Percentiles rank a stretch among this genome's conserved stretches.
Evolutionary conservation across 2,329 filamentous ascomycete species (phyloP).

Genomic region (Alternaria sp.): DNA sequence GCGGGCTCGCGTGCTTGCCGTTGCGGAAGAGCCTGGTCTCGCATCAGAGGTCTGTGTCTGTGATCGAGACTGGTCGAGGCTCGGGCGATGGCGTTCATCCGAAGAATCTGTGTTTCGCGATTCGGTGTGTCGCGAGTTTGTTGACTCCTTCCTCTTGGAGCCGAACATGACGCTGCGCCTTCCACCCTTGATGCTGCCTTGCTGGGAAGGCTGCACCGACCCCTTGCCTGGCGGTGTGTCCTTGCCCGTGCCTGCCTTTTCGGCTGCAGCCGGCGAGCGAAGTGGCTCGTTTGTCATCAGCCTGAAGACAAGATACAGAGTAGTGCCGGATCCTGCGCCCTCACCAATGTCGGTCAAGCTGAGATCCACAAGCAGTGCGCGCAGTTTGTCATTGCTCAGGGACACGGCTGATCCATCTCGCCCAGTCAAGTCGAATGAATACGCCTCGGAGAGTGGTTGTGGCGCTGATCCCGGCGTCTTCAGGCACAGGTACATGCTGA

Average conservation of each 20-base stretch:
- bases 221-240: conserved; percentile 34
- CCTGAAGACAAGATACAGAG: conserved; percentile 84
- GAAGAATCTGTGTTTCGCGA: conserved; percentile 21
- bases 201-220: conserved; percentile 37
- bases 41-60: conserved; percentile 31
- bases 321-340: conserved; percentile 68
- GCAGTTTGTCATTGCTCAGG: conserved; percentile 70
- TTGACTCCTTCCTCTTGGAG: conserved; percentile 59
- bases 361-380: conserved; percentile 87
- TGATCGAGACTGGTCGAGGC: conserved; percentile 31
- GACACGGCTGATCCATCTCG: conserved; percentile 73
- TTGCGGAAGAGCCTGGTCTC: conserved; percentile 37
- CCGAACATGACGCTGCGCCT: conserved; percentile 70
- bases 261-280: conserved; percentile 32
- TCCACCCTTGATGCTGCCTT: conserved; percentile 50
- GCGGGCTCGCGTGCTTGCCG: conserved; percentile 34
- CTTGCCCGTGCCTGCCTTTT: conserved; percentile 36
- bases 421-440: conserved; percentile 76
- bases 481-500: conserved; percentile 79
- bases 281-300: conserved; percentile 67
- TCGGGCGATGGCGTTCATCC: conserved; percentile 28
- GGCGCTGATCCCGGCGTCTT: conserved; percentile 70
- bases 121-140: conserved; percentile 24
- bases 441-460: conserved; percentile 80
- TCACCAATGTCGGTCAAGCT: conserved; percentile 76